phyloP scores from a whole-genome alignment of 2,329 filamentous ascomycete genomes.

The Lecanosticta acicola region DNA sequence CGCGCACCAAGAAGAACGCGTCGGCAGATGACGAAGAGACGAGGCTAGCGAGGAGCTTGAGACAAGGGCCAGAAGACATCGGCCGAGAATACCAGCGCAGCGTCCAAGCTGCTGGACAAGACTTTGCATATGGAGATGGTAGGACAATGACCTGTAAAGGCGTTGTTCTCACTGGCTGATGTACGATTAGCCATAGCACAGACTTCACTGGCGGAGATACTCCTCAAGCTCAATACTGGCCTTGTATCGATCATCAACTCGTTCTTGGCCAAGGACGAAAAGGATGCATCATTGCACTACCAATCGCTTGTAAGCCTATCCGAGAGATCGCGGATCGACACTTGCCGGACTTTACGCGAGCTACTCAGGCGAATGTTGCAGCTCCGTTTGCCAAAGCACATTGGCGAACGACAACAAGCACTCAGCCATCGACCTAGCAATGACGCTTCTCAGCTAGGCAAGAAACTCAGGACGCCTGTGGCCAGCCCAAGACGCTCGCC shows the following conservation, averaged over 20 bases:
- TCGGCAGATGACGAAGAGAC: slow-evolving; percentile 30
- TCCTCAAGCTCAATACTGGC: slow-evolving; percentile 44
- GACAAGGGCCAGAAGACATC: slow-evolving; percentile 39
- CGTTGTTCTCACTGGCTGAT: slow-evolving; percentile 6
- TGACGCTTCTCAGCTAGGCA: neutral
- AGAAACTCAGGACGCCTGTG: neutral
- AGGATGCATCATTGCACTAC: slow-evolving; percentile 36
- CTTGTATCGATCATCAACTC: slow-evolving; percentile 43
- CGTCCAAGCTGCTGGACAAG: slow-evolving; percentile 34
- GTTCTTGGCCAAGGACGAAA: slow-evolving; percentile 38
- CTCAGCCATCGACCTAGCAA: neutral
- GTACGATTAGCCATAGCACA: slow-evolving; percentile 38
- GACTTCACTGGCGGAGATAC: slow-evolving; percentile 41
- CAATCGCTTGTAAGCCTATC: slow-evolving; percentile 41
- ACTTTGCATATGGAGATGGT: slow-evolving; percentile 43
- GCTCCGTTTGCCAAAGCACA: neutral
- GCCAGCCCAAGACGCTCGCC: slow-evolving; percentile 9
- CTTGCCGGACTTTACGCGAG: slow-evolving; percentile 38
- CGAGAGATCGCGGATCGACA: slow-evolving; percentile 42
- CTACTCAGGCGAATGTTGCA: slow-evolving; percentile 30
- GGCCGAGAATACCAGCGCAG: slow-evolving; percentile 38
- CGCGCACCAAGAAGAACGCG: slow-evolving; percentile 16
- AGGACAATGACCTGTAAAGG: slow-evolving; percentile 16
- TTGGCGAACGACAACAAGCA: neutral
- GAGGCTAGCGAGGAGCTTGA: slow-evolving; percentile 37